phyloP scores from a whole-genome alignment of 495 filamentous ascomycete genomes.

The Lasiosphaeriaceae sp. region DNA sequence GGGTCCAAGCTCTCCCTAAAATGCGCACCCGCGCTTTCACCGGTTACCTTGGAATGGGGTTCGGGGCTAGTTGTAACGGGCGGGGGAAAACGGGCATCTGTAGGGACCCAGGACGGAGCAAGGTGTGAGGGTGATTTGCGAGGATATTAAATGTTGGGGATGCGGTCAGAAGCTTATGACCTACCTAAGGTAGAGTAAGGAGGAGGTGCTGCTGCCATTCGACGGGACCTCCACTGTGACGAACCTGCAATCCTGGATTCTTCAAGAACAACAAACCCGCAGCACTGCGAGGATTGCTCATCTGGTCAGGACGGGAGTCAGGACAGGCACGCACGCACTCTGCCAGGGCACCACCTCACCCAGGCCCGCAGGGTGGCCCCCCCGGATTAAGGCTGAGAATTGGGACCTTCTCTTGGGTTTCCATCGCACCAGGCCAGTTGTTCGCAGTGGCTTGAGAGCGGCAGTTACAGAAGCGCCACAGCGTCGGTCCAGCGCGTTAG shows the following conservation, averaged over 20 bases:
- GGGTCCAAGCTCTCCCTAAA: too few relatives aligned
- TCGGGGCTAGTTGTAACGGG: background rate
- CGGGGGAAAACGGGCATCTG: background rate
- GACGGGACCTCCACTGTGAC: background rate
- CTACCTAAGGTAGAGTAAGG: too few relatives aligned
- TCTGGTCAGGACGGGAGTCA: background rate
- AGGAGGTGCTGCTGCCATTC: too few relatives aligned
- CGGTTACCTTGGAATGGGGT: background rate
- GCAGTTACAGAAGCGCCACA: constrained; percentile 1
- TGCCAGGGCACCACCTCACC: background rate
- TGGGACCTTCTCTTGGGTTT: constrained; percentile 14
- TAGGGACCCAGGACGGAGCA: background rate
- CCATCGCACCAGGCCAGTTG: too few relatives aligned
- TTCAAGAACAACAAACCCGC: too few relatives aligned
- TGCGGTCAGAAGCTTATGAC: constrained; percentile 3
- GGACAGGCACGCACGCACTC: too few relatives aligned
- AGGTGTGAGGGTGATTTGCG: background rate
- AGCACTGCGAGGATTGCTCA: too few relatives aligned
- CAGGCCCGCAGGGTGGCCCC: background rate
- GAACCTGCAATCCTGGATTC: too few relatives aligned
- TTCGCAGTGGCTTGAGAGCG: constrained; percentile 11
- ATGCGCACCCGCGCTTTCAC: background rate
- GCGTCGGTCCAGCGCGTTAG: background rate
- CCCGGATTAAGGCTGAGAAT: constrained; percentile 15
- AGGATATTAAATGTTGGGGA: constrained; percentile 1